Evolutionary conservation across 208 protist genomes (phyloP), one percentile per base, ranked within the genome.

Genomic region (Acanthamoeba quina): DNA sequence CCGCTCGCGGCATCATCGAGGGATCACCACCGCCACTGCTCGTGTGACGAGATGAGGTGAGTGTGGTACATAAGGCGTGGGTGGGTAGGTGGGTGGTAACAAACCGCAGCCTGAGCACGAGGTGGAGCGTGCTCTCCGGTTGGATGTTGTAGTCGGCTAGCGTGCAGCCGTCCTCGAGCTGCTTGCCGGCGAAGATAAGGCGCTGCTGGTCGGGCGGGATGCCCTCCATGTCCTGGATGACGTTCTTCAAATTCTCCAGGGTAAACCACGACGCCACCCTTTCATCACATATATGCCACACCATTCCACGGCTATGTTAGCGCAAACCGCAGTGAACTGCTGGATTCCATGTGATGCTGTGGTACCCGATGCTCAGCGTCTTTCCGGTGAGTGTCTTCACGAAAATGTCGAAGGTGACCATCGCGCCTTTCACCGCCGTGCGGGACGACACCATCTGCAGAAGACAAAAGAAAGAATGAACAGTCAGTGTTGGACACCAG

Each of bases 181-280:
- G 98, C 96, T 99, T 99, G 83, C 98, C 98, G 66, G 98, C 98
- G 89, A 99, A 99, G 94, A 99, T 99, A 19, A 99, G 94, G 58
- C 98, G 97, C 96, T 99, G 98, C 96, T 99, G 98, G 94, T 99
- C 98, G n/a, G 98, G 97, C 41, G 98, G 98, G 94, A 99, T 99
- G n/a, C 96, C 86, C 94, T 98, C 98, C 91, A 98, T 98, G 92
- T 98, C 98, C 94, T 98, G 97, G 94, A 98, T 98, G 95, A 96
- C 97, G 13, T 74, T 78, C 97, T 99, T 98, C 54, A 98, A 9
- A 15, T 41, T 2, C 41, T 62, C 80, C 17, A 89, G 13, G 10
- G 47, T 95, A 2, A 2, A 34, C 54, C 60, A 76, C 24, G 41
- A 76, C 26, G 24, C 41, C 60, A 89, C 80, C n/a, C 80, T 89